Base-by-base conservation (phyloP, 352 stramenopile species). In the Globisporangium parvum region DNA sequence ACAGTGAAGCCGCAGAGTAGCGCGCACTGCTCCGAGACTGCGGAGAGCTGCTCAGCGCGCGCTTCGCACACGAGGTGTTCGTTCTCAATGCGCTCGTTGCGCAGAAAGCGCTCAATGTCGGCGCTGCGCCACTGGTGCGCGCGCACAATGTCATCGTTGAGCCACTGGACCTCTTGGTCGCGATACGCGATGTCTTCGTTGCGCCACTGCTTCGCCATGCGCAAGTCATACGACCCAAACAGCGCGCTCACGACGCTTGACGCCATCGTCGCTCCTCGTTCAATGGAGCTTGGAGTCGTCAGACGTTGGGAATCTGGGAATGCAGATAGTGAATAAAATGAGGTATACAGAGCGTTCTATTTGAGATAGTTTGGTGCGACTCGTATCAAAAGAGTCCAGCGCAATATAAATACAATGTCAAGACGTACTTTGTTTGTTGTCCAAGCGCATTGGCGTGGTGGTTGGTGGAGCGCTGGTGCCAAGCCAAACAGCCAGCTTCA, bases 201-300 rank as follows among this genome's bases (percentile, higher is more conserved):
- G 23, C 81, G 72, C 81, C 81, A 91, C 50, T 87, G 75, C 64
- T 89, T 87, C 49, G 81, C 75, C 52, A 79, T 86, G 52, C 71
- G 68, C 46, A 91, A 67, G 59, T 91, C 78, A 59, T 91, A 91
- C 9, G 81, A 88, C 57, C 81, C 81, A 59, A 91, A 89, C 37
- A 91, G 61, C 24, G 81, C 80, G 53, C 63, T 80, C 57, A 89
- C 75, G 14, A 89, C 75, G 41, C 47, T 70, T 41, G 66, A 69
- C 28, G 72, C 71, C 77, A 85, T 84, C 21, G 14, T 58, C 20
- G 18, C 6, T 41, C 23, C 12, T 21, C 23, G 28, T 31, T 31
- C 26, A 31, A 31, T 31, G 3, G 26, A 31, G 26, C 26, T 31
- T 31, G 3, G 26, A 31, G 26, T 31, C 26, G 26, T 31, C n/a